A percentile compares a stretch with the other conserved stretches of the same genome.
phyloP scores from a whole-genome alignment of 306 rosid species.

The Prunus kanzakura region DNA sequence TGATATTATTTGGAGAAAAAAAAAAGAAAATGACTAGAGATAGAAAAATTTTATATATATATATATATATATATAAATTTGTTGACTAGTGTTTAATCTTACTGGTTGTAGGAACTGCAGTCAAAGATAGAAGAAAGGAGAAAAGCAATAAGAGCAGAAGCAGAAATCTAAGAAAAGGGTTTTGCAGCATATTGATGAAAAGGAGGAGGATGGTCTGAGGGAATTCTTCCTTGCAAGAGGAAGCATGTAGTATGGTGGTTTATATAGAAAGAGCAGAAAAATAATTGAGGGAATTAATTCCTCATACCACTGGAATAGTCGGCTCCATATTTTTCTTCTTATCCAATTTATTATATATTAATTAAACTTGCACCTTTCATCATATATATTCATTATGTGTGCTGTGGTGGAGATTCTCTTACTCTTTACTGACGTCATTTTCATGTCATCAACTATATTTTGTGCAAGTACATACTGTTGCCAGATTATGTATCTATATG shows the following conservation, averaged over 20 bases:
- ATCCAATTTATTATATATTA: not conserved
- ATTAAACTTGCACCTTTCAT: too few relatives aligned
- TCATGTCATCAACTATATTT: too few relatives aligned
- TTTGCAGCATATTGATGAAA: slow-evolving; percentile 23
- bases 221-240: not conserved
- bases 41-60: not conserved
- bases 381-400: too few relatives aligned
- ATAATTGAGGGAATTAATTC: not conserved
- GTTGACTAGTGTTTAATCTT: slow-evolving; percentile 8
- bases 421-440: too few relatives aligned
- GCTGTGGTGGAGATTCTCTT: too few relatives aligned
- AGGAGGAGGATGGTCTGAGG: not conserved
- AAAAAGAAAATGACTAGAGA: not conserved
- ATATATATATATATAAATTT: not conserved
- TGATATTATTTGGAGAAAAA: not conserved
- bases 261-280: not conserved
- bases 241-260: not conserved
- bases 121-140: slow-evolving; percentile 23
- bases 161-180: slow-evolving; percentile 7
- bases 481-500: too few relatives aligned
- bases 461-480: too few relatives aligned
- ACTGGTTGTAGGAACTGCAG: slow-evolving; percentile 38
- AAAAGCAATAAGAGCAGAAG: slow-evolving; percentile 24
- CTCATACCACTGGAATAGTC: not conserved
- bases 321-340: not conserved